These are phyloP conservation scores for Ophiostoma perfectum DNA, from an alignment of 2,329 filamentous ascomycete species.

Conservation along the genomic window DNA sequence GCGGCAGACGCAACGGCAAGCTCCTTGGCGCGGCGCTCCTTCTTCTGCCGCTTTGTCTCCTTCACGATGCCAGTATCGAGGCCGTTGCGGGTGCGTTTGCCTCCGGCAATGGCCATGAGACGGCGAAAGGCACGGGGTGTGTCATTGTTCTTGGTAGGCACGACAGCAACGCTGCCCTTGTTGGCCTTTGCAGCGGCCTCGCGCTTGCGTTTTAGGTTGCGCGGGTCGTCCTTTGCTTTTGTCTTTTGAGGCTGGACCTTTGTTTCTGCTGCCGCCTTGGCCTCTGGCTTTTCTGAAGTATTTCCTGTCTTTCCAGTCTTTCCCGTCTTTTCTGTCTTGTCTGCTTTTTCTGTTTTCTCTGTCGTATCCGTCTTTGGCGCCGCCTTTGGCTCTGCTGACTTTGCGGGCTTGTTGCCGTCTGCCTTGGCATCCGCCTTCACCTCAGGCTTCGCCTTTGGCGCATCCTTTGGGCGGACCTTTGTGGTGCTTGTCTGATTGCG, in stretches of 20 bases:
- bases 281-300: background rate
- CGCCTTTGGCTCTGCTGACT: background rate
- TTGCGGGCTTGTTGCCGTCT: background rate
- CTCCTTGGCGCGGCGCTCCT: conserved; percentile 30
- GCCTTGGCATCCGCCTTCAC: conserved; percentile 15
- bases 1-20: conserved; percentile 22
- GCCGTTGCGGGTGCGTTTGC: conserved; percentile 56
- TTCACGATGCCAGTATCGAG: conserved; percentile 60
- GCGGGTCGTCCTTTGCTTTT: conserved; percentile 8
- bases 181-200: conserved; percentile 26
- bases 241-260: background rate
- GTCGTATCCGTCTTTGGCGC: background rate
- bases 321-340: background rate
- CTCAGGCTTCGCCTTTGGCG: background rate
- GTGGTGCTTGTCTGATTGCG: conserved; percentile 31
- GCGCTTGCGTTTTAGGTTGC: conserved; percentile 43
- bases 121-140: conserved; percentile 82
- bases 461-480: conserved; percentile 16
- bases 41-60: conserved; percentile 32
- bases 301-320: background rate
- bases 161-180: conserved; percentile 30
- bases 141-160: conserved; percentile 53
- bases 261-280: background rate
- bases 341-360: background rate
- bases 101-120: conserved; percentile 67